phyloP scores from a whole-genome alignment of 179 eudicot species.

The Amaranthus tricolor region DNA sequence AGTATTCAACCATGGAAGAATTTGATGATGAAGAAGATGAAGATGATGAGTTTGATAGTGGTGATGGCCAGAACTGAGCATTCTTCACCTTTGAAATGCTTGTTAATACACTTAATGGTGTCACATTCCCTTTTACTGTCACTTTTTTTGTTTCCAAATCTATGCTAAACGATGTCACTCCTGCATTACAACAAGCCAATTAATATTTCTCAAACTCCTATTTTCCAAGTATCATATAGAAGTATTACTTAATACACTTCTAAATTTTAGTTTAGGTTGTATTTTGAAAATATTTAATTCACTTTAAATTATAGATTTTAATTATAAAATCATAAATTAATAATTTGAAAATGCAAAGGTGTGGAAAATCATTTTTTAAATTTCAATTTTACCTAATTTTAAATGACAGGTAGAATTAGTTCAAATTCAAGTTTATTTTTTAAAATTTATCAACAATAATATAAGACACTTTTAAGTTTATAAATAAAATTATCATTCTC shows the following conservation, averaged over 20 bases:
- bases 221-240: no score
- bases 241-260: no score
- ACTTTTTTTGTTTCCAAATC: conserved; percentile 73
- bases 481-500: no score
- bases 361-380: no score
- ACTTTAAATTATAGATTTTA: background rate
- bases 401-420: no score
- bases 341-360: no score
- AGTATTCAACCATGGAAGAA: conserved; percentile 20
- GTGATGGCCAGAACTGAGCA: conserved; percentile 80
- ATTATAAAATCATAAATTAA: no score
- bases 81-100: conserved; percentile 78
- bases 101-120: conserved; percentile 59
- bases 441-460: no score
- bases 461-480: no score
- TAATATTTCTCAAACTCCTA: background rate
- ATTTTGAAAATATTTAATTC: background rate
- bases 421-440: no score
- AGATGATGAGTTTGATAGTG: conserved; percentile 37
- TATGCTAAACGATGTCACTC: conserved; percentile 67
- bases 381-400: no score
- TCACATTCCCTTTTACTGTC: conserved; percentile 63
- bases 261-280: no score
- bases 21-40: conserved; percentile 25
- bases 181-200: conserved; percentile 33